Conservation (phyloP, 2,329 filamentous ascomycete genomes). For the Rutstroemia sp. region DNA sequence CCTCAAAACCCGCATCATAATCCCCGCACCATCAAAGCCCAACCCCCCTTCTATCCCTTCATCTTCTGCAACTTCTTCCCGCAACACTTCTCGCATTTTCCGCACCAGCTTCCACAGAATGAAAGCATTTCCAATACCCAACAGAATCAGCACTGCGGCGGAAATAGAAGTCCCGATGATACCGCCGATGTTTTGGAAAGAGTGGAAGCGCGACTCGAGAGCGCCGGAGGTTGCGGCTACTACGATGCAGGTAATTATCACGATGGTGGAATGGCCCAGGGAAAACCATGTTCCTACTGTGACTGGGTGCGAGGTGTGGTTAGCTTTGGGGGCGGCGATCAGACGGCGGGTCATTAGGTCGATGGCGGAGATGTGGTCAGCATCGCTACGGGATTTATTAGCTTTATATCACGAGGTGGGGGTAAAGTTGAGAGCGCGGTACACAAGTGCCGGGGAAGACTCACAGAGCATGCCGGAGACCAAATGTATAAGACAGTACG, state of each 20-base stretch:
- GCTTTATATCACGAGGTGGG: neutral
- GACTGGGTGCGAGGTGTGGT: constrained; percentile 59
- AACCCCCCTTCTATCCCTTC: constrained; percentile 34
- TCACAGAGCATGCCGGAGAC: constrained; percentile 77
- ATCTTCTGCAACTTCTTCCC: constrained; percentile 24
- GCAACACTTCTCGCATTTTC: constrained; percentile 58
- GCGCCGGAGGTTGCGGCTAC: constrained; percentile 87
- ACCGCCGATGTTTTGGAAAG: constrained; percentile 71
- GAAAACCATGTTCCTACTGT: constrained; percentile 94
- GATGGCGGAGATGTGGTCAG: constrained; percentile 86
- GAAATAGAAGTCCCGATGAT: constrained; percentile 87
- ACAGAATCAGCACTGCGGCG: constrained; percentile 71
- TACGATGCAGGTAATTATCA: constrained; percentile 81
- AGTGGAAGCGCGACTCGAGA: constrained; percentile 71
- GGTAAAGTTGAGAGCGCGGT: neutral
- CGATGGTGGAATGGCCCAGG: constrained; percentile 87
- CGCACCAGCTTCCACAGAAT: constrained; percentile 73
- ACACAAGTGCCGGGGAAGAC: neutral
- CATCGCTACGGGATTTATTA: constrained; percentile 43
- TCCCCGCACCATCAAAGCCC: constrained; percentile 68
- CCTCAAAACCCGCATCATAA: constrained; percentile 64
- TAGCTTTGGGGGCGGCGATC: constrained; percentile 56
- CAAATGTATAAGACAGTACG: constrained; percentile 78
- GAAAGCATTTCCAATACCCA: constrained; percentile 79
- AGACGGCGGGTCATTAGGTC: constrained; percentile 90